Evolutionary conservation across 352 stramenopile genomes (phyloP).

Genomic region (Pythium pyrilobum): DNA sequence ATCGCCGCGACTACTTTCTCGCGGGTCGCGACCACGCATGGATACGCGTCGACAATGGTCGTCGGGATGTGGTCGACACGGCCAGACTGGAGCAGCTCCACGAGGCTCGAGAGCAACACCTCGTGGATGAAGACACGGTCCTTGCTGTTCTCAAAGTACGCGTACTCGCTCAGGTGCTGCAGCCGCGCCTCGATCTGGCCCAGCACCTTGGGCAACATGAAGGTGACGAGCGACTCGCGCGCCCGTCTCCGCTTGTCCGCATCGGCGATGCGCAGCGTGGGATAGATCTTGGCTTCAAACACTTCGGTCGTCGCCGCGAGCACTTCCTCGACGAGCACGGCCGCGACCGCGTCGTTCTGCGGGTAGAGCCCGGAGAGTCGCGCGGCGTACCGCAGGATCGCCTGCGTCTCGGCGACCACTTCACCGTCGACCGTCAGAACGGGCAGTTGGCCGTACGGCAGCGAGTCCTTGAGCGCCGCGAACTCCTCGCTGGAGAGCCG

Average conservation of each 20-base stretch:
- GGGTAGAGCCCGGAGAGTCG: conserved; percentile 43
- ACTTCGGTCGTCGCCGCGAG: conserved; percentile 6
- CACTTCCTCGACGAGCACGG: conserved; percentile 45
- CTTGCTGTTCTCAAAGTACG: background rate
- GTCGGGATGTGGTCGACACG: background rate
- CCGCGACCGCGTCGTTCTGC: conserved; percentile 17
- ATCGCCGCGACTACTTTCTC: too few relatives aligned
- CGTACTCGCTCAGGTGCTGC: background rate
- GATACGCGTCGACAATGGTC: background rate
- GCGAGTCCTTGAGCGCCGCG: conserved; percentile 23
- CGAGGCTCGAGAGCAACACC: conserved; percentile 10
- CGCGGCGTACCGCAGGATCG: conserved; percentile 55
- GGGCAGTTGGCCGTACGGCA: conserved; percentile 49
- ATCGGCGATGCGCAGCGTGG: too few relatives aligned
- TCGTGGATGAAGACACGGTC: conserved; percentile 15
- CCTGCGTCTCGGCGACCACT: conserved; percentile 34
- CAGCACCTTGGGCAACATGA: background rate
- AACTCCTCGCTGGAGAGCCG: conserved; percentile 34
- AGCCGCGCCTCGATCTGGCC: background rate
- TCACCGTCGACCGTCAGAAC: conserved; percentile 37
- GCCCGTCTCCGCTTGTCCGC: conserved; percentile 9
- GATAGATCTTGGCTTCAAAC: conserved; percentile 10
- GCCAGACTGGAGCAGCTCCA: background rate
- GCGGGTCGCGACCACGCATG: background rate
- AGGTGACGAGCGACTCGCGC: conserved; percentile 2